These are phyloP conservation scores for peach (Prunus persica) DNA, from an alignment of 306 rosid species.

Conservation along the genomic window DNA sequence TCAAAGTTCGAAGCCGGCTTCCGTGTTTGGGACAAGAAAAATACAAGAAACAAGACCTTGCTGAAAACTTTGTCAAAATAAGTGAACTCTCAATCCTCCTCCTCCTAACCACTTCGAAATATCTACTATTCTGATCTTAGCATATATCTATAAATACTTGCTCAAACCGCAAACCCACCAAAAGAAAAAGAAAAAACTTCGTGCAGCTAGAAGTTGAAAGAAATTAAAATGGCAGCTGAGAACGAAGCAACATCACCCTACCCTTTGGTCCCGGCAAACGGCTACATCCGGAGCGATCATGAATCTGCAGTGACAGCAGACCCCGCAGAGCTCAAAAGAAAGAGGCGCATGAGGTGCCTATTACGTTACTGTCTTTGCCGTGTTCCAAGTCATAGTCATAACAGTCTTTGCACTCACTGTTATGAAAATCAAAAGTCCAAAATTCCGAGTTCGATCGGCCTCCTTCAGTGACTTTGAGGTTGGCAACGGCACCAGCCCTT, in stretches of 20 bases:
- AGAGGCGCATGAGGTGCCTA: slow-evolving; percentile 24
- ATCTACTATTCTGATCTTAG: background rate
- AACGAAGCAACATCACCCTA: background rate
- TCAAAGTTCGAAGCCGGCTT: background rate
- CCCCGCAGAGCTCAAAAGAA: slow-evolving; percentile 2
- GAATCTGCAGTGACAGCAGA: background rate
- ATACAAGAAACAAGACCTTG: too few relatives aligned
- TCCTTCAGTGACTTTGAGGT: background rate
- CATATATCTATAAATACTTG: background rate
- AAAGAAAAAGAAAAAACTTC: background rate
- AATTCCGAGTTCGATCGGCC: slow-evolving; percentile 23
- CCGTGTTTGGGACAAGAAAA: background rate
- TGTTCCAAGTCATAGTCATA: slow-evolving; percentile 18
- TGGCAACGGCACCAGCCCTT: slow-evolving; percentile 10
- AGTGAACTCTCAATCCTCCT: background rate
- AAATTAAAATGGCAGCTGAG: slow-evolving; percentile 13
- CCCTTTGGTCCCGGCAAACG: slow-evolving; percentile 12
- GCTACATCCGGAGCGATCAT: slow-evolving; percentile 8
- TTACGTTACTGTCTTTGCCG: slow-evolving; percentile 2
- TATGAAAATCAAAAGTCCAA: slow-evolving; percentile 28
- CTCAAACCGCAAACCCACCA: background rate
- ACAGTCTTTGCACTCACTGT: slow-evolving; percentile 14
- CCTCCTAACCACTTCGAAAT: background rate
- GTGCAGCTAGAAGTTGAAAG: background rate
- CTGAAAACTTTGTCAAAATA: background rate